These are phyloP conservation scores for Cytidiella melzeri DNA, from an alignment of 768 basidiomycete species.

Conservation along the genomic window DNA sequence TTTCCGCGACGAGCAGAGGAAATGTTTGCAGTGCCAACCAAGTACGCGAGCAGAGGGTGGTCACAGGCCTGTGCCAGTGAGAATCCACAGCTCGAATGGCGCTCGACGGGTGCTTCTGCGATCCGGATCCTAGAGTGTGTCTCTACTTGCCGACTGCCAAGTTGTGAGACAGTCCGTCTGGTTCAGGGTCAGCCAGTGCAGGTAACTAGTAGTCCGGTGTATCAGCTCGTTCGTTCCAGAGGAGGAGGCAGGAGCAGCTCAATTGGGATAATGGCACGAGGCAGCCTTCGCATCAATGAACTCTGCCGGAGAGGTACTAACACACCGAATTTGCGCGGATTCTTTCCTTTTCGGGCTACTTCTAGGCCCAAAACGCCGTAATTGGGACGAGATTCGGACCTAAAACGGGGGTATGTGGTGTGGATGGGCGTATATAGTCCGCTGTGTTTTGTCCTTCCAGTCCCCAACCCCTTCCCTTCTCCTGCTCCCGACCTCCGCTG, in stretches of 20 bases:
- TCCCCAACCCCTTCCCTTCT: slow-evolving; percentile 17
- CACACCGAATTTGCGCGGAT: neutral
- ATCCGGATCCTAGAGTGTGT: neutral
- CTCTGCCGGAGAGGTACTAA: neutral
- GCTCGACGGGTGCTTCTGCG: neutral
- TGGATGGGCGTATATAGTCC: slow-evolving; percentile 20
- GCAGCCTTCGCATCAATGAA: slow-evolving; percentile 1
- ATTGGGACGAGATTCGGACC: neutral
- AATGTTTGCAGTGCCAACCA: neutral
- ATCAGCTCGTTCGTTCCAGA: neutral
- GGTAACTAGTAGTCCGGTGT: neutral
- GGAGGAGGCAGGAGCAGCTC: neutral
- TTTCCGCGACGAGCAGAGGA: neutral
- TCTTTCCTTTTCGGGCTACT: neutral
- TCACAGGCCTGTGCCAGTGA: neutral
- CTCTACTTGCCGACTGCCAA: neutral
- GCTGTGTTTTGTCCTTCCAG: slow-evolving; percentile 12
- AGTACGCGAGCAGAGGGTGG: neutral
- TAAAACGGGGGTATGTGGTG: neutral
- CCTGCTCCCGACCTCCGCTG: slow-evolving; percentile 14
- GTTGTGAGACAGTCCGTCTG: neutral
- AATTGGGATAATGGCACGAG: neutral
- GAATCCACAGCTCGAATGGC: neutral
- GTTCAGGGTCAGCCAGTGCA: neutral
- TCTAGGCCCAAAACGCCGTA: neutral